A percentile compares a stretch with the other conserved stretches of the same genome.
These are phyloP conservation scores for Lactifluus subvellereus DNA, from an alignment of 768 basidiomycete species.

Conservation along the genomic window DNA sequence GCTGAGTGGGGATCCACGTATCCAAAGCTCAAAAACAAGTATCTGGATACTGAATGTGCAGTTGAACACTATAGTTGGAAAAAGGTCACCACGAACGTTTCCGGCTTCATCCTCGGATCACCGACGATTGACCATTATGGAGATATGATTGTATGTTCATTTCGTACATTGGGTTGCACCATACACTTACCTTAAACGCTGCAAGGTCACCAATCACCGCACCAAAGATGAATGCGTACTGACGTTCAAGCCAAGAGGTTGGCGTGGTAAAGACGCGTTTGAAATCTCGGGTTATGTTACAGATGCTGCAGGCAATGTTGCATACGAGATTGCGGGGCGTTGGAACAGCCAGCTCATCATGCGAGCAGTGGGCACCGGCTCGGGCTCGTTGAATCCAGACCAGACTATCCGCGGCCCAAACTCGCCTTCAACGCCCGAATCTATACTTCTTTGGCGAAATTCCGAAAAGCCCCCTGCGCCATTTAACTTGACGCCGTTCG, in stretches of 20 bases:
- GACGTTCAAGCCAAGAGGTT: conserved; percentile 94
- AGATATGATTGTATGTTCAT: conserved; percentile 74
- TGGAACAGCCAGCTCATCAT: conserved; percentile 96
- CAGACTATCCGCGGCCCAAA: conserved; percentile 45
- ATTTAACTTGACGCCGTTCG: conserved; percentile 94
- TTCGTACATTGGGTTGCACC: neutral
- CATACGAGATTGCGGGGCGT: conserved; percentile 87
- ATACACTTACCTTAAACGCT: neutral
- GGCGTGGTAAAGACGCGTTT: conserved; percentile 86
- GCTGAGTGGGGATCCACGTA: conserved; percentile 56
- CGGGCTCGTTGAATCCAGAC: conserved; percentile 66
- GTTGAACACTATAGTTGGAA: conserved; percentile 94
- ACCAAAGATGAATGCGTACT: conserved; percentile 83
- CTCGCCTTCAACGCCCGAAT: conserved; percentile 53
- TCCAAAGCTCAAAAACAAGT: conserved; percentile 43
- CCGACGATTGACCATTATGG: conserved; percentile 65
- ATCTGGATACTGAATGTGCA: conserved; percentile 35
- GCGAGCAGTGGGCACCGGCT: conserved; percentile 53
- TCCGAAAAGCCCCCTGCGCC: conserved; percentile 77
- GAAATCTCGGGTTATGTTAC: conserved; percentile 87
- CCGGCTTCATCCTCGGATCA: conserved; percentile 85
- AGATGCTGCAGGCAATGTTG: conserved; percentile 55
- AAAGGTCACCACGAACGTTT: conserved; percentile 87
- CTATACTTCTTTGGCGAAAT: conserved; percentile 89
- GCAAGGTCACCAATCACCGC: conserved; percentile 78